phyloP scores from a whole-genome alignment of 2,329 filamentous ascomycete species.

The Colletotrichum spaethianum region DNA sequence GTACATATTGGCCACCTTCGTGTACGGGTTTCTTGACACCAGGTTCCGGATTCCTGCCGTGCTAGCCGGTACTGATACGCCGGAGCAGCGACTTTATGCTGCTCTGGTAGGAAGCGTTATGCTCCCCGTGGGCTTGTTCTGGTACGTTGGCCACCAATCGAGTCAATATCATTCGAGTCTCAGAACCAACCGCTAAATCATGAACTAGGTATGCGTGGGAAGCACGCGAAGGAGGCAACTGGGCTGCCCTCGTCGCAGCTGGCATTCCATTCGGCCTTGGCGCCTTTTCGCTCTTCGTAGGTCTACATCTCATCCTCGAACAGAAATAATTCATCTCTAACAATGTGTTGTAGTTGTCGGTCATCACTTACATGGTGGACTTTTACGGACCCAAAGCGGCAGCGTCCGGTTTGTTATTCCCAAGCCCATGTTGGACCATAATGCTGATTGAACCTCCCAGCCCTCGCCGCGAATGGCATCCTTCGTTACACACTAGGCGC shows the following conservation, averaged over 20 bases:
- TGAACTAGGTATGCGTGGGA: slow-evolving; percentile 49
- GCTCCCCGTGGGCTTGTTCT: slow-evolving; percentile 42
- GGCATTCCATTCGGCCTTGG: slow-evolving; percentile 40
- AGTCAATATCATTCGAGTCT: not conserved
- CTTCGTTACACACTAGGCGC: slow-evolving; percentile 58
- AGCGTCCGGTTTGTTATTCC: slow-evolving; percentile 34
- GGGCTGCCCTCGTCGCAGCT: slow-evolving; percentile 41
- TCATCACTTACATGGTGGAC: slow-evolving; percentile 43
- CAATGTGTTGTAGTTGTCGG: not conserved
- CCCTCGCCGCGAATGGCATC: slow-evolving; percentile 59
- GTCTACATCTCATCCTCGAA: fast-evolving
- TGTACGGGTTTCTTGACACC: slow-evolving; percentile 36
- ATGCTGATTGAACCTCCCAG: not conserved
- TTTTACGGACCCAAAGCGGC: slow-evolving; percentile 41
- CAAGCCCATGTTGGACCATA: fast-evolving
- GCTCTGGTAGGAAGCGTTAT: slow-evolving; percentile 43
- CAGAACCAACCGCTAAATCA: not conserved
- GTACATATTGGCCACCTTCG: slow-evolving; percentile 30
- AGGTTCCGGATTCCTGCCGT: slow-evolving; percentile 19
- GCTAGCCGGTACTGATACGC: slow-evolving; percentile 9
- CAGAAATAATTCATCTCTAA: fast-evolving
- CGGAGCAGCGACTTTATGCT: slow-evolving; percentile 43
- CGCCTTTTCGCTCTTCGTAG: not conserved
- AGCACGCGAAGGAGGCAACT: slow-evolving; percentile 45
- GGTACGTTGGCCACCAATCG: slow-evolving; percentile 36